phyloP scores from a whole-genome alignment of 257 asterid species.

The Coffea canephora region DNA sequence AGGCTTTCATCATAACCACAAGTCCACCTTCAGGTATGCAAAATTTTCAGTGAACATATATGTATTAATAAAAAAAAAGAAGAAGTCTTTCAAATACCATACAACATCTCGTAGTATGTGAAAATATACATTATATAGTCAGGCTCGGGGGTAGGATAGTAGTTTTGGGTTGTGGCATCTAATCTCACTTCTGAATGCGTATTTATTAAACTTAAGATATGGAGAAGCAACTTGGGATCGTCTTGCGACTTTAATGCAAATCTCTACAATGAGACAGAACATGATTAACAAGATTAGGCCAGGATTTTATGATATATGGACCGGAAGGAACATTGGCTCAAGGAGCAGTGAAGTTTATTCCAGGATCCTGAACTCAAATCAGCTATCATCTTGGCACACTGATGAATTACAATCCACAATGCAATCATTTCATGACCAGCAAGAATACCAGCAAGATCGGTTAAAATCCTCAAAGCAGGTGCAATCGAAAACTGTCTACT shows the following conservation, averaged over 20 bases:
- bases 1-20: constrained; percentile 20
- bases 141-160: background rate
- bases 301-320: constrained; percentile 25
- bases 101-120: background rate
- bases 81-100: background rate
- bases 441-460: constrained; percentile 21
- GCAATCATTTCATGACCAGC: constrained; percentile 20
- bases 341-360: constrained; percentile 28
- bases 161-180: constrained; percentile 17
- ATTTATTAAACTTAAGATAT: constrained; percentile 30
- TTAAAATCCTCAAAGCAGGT: constrained; percentile 16
- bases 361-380: constrained; percentile 25
- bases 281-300: constrained; percentile 28
- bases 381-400: constrained; percentile 26
- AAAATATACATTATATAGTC: background rate
- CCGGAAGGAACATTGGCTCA: constrained; percentile 32
- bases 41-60: background rate
- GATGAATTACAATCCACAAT: constrained; percentile 18
- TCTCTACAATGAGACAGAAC: constrained; percentile 24
- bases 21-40: constrained; percentile 47
- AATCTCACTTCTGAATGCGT: background rate
- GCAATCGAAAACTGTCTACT: constrained; percentile 14
- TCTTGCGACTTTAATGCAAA: constrained; percentile 44
- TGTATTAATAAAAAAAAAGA: background rate
- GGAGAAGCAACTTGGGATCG: constrained; percentile 49